Percentiles rank a stretch among this genome's conserved stretches.
phyloP scores from a whole-genome alignment of 208 protist genomes.

The Trypanosoma theileri region DNA sequence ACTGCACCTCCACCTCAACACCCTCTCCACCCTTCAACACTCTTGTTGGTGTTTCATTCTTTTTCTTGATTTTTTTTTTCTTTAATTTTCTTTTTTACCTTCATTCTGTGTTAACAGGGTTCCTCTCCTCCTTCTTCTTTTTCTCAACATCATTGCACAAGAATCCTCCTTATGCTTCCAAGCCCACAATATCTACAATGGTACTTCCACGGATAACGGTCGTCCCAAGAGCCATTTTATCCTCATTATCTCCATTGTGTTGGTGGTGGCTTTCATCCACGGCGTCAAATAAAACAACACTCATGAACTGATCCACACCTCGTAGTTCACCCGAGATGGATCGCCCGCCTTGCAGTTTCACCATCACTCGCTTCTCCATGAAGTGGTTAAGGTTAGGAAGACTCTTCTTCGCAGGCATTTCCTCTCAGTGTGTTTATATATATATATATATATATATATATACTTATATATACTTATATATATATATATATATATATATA shows the following conservation, averaged over 20 bases:
- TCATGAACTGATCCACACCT: constrained; percentile 98
- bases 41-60: background rate
- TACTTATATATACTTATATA: no score
- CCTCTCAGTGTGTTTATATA: background rate
- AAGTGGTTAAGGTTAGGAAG: constrained; percentile 92
- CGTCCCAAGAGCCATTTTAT: constrained; percentile 87
- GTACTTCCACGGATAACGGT: constrained; percentile 89
- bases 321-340: constrained; percentile 93
- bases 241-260: constrained; percentile 42
- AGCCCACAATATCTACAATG: constrained; percentile 89
- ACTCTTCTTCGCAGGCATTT: constrained; percentile 48
- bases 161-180: constrained; percentile 47
- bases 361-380: constrained; percentile 93
- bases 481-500: no score
- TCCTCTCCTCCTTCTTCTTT: constrained; percentile 3
- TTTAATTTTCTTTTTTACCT: constrained; percentile 19
- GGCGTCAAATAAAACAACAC: constrained; percentile 96
- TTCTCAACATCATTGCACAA: background rate
- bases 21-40: no score
- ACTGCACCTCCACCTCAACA: no score
- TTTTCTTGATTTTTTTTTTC: background rate
- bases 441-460: constrained; percentile 5
- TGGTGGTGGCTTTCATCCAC: constrained; percentile 89
- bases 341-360: constrained; percentile 96
- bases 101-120: no score